Evolutionary conservation across 768 basidiomycete species (phyloP).

Genomic region (Amanita rubescens): DNA sequence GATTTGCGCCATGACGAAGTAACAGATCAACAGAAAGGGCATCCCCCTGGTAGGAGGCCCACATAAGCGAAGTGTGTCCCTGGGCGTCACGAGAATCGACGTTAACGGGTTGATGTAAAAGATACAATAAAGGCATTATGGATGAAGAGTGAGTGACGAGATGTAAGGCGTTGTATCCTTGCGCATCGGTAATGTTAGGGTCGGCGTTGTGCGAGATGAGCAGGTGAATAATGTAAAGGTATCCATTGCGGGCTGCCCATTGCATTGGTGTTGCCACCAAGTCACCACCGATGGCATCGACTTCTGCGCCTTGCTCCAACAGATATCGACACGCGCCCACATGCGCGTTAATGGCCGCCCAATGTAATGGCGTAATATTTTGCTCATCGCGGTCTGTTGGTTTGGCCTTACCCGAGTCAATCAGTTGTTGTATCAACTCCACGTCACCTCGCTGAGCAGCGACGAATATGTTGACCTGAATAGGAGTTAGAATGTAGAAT

Average conservation of each 20-base stretch:
- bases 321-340: constrained; percentile 82
- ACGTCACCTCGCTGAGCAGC: constrained; percentile 88
- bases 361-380: constrained; percentile 93
- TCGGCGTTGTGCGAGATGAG: constrained; percentile 87
- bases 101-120: constrained; percentile 88
- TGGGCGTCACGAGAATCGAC: constrained; percentile 87
- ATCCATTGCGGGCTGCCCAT: constrained; percentile 97
- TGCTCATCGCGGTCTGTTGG: constrained; percentile 81
- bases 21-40: constrained; percentile 90
- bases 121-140: constrained; percentile 89
- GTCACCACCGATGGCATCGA: constrained; percentile 92
- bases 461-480: constrained; percentile 62
- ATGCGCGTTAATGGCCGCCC: constrained; percentile 97
- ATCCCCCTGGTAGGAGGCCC: constrained; percentile 99
- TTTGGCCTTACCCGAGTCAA: constrained; percentile 62
- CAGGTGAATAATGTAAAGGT: constrained; percentile 91
- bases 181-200: constrained; percentile 84
- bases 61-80: constrained; percentile 95
- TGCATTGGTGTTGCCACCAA: constrained; percentile 92
- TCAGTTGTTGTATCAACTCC: constrained; percentile 48
- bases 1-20: constrained; percentile 79
- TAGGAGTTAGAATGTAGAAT: not conserved
- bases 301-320: constrained; percentile 88
- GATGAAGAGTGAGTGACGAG: constrained; percentile 91
- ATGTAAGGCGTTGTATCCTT: constrained; percentile 95